Percentiles rank a stretch among this genome's conserved stretches.
Evolutionary conservation across 1,284 basidiomycete species (phyloP).

Genomic region (Caloboletus firmus): DNA sequence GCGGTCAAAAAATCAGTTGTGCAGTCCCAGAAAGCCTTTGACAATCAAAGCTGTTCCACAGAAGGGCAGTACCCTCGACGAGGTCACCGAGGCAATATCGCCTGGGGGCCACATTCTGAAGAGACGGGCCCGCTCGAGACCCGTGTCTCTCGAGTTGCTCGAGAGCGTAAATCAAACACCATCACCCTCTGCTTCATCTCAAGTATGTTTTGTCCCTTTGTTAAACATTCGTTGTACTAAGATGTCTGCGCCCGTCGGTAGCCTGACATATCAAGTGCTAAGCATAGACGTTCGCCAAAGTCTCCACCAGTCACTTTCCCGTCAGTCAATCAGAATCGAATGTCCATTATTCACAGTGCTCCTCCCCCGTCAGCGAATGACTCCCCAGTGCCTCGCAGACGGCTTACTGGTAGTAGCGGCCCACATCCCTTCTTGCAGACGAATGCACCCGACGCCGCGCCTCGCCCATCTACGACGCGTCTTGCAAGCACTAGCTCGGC

Average conservation of each 20-base stretch:
- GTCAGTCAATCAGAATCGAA: slow-evolving; percentile 28
- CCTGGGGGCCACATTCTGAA: slow-evolving; percentile 73
- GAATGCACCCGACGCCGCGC: slow-evolving; percentile 23
- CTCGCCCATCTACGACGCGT: slow-evolving; percentile 36
- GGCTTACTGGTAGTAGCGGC: slow-evolving; percentile 39
- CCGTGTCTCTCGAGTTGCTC: slow-evolving; percentile 63
- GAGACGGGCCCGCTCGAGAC: slow-evolving; percentile 65
- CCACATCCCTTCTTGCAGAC: slow-evolving; percentile 21
- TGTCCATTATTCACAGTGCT: slow-evolving; percentile 1
- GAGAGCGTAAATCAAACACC: slow-evolving; percentile 47
- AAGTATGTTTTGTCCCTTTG: slow-evolving; percentile 36
- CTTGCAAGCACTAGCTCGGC: slow-evolving; percentile 54
- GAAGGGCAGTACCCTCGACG: slow-evolving; percentile 41
- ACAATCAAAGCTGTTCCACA: slow-evolving; percentile 37
- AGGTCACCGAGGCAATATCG: slow-evolving; percentile 67
- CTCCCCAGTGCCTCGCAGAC: slow-evolving; percentile 51
- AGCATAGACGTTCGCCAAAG: slow-evolving; percentile 14
- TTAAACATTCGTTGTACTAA: slow-evolving; percentile 2
- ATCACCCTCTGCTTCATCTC: slow-evolving; percentile 39
- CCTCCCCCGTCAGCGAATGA: slow-evolving; percentile 38
- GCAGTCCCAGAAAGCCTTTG: slow-evolving; percentile 29
- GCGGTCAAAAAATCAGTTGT: slow-evolving; percentile 27
- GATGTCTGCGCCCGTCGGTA: slow-evolving; percentile 8
- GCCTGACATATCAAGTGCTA: slow-evolving; percentile 20
- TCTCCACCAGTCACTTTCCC: slow-evolving; percentile 36